Conservation (phyloP, 805 yeast genomes). For the Saccharomycopsis selenospora region DNA sequence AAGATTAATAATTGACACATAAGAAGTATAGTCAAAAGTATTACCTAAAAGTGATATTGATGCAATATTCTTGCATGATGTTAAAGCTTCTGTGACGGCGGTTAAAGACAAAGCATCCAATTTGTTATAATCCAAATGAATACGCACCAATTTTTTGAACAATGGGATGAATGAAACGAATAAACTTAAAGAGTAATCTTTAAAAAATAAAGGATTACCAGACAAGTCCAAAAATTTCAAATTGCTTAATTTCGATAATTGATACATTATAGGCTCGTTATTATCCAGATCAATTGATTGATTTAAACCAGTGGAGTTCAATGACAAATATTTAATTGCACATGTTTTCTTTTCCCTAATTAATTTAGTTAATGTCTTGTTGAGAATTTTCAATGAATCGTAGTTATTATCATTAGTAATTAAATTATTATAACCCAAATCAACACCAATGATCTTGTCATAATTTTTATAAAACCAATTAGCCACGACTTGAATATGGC, state of each 20-base stretch:
- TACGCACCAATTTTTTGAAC: conserved; percentile 53
- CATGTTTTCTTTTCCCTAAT: conserved; percentile 11
- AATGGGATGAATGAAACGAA: conserved; percentile 42
- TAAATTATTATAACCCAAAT: conserved; percentile 76
- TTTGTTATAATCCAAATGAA: conserved; percentile 66
- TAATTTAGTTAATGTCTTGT: conserved; percentile 1
- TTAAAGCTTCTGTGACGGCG: conserved; percentile 62
- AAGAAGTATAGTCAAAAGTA: conserved; percentile 55
- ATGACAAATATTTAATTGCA: conserved; percentile 16
- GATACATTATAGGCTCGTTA: conserved; percentile 33
- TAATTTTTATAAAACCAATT: conserved; percentile 43
- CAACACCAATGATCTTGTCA: conserved; percentile 56
- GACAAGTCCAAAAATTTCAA: conserved; percentile 73
- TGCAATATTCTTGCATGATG: conserved; percentile 57
- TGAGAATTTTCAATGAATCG: conserved; percentile 9
- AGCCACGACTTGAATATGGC: conserved; percentile 53
- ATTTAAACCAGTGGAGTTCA: conserved; percentile 16
- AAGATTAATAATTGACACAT: conserved; percentile 33
- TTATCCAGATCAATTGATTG: conserved; percentile 9
- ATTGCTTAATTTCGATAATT: conserved; percentile 45
- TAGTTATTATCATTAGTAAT: conserved; percentile 31
- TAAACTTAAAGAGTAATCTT: conserved; percentile 8
- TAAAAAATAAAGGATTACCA: conserved; percentile 61
- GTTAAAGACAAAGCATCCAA: conserved; percentile 49
- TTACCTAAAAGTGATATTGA: conserved; percentile 70